Evolutionary conservation across 805 yeast species (phyloP).

Genomic region (Millerozyma miso): DNA sequence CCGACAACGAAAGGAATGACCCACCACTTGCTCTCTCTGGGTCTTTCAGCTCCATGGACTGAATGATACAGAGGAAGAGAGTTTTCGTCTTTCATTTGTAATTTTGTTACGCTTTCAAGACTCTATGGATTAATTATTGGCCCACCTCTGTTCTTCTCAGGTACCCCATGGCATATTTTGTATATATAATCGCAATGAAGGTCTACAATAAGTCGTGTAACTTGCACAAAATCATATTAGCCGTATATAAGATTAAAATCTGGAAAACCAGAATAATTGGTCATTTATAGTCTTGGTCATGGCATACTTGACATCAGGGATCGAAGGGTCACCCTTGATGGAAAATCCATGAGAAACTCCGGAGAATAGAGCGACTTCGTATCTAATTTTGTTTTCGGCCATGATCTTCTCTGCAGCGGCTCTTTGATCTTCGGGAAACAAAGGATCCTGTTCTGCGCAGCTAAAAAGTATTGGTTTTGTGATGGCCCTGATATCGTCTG

Average conservation of each 20-base stretch:
- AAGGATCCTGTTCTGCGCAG: constrained; percentile 63
- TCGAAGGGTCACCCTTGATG: constrained; percentile 61
- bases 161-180: no score
- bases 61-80: neutral
- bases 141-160: no score
- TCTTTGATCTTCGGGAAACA: constrained; percentile 60
- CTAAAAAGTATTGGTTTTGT: constrained; percentile 59
- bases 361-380: constrained; percentile 53
- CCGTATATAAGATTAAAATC: neutral
- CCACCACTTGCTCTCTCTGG: neutral
- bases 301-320: constrained; percentile 54
- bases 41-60: neutral
- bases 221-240: no score
- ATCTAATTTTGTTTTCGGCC: constrained; percentile 41
- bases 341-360: constrained; percentile 74
- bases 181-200: no score
- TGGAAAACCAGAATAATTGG: constrained; percentile 24
- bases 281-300: constrained; percentile 56
- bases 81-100: neutral
- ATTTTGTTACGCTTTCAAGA: no score
- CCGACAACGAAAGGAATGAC: neutral
- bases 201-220: no score
- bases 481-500: constrained; percentile 56
- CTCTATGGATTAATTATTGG: no score
- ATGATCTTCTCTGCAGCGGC: constrained; percentile 51